phyloP scores from a whole-genome alignment of 257 asterid species.

The Coffea eugenioides region DNA sequence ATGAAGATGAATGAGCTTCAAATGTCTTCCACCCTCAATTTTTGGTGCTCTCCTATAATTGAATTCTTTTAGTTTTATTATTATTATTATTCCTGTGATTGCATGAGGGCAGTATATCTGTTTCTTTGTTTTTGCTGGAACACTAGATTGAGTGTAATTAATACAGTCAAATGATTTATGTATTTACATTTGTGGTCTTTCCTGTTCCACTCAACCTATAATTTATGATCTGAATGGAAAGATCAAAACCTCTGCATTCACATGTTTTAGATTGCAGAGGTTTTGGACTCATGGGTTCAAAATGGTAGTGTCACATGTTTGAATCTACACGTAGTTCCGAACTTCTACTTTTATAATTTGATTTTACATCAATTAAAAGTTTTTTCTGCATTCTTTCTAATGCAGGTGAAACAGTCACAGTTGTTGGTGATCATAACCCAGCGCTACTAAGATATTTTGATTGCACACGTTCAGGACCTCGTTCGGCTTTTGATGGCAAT shows the following conservation, averaged over 20 bases:
- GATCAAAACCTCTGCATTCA: neutral
- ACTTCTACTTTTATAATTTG: neutral
- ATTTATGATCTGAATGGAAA: neutral
- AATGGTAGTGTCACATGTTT: neutral
- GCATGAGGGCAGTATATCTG: neutral
- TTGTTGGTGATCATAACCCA: slow-evolving; percentile 95
- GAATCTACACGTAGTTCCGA: neutral
- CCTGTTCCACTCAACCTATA: neutral
- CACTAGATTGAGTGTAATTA: neutral
- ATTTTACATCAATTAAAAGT: neutral
- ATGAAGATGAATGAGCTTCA: neutral
- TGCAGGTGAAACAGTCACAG: slow-evolving; percentile 90
- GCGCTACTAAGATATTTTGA: slow-evolving; percentile 80
- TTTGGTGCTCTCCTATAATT: neutral
- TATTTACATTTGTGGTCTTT: neutral
- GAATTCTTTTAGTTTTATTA: neutral
- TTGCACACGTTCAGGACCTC: slow-evolving; percentile 99
- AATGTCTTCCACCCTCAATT: no score
- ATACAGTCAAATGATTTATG: neutral
- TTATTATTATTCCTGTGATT: neutral
- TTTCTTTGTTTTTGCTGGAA: neutral
- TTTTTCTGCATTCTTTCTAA: slow-evolving; percentile 13
- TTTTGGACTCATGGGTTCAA: no score
- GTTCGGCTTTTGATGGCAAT: slow-evolving; percentile 93
- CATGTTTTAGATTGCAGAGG: no score